These are phyloP conservation scores for Psilocybe azurescens DNA, from an alignment of 768 basidiomycete genomes.

Conservation along the genomic window DNA sequence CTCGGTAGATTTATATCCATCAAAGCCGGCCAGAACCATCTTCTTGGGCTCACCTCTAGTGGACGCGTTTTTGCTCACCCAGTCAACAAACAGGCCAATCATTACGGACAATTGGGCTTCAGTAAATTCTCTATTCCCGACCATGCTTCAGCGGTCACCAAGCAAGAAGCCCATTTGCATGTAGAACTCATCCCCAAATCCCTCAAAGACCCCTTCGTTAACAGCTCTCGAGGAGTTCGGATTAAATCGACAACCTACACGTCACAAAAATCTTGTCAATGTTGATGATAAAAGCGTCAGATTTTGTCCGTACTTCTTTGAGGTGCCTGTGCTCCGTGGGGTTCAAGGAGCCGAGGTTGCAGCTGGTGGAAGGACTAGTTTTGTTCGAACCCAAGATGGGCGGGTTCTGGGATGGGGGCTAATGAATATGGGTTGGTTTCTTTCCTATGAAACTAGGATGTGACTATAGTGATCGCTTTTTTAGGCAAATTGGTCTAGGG, in stretches of 20 bases:
- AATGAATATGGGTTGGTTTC: conserved; percentile 78
- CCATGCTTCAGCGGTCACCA: conserved; percentile 30
- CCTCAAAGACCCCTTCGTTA: conserved; percentile 53
- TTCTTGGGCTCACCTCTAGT: conserved; percentile 71
- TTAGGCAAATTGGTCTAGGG: conserved; percentile 84
- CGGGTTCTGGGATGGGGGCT: conserved; percentile 86
- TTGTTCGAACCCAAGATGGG: conserved; percentile 69
- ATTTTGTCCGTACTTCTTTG: conserved; percentile 74
- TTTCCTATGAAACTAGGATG: neutral
- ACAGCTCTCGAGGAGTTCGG: conserved; percentile 47
- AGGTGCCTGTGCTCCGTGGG: conserved; percentile 74
- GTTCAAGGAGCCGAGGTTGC: conserved; percentile 71
- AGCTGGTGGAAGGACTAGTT: conserved; percentile 75
- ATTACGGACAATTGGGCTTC: conserved; percentile 84
- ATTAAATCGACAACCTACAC: conserved; percentile 30
- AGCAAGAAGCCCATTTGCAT: conserved; percentile 38
- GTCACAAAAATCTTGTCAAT: conserved; percentile 35
- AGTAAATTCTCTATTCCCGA: conserved; percentile 61
- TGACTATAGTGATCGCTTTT: conserved; percentile 7
- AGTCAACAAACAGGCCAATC: conserved; percentile 74
- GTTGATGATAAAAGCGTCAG: conserved; percentile 51
- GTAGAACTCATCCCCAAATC: conserved; percentile 66
- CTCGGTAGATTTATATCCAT: conserved; percentile 69
- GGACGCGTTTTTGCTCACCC: conserved; percentile 86
- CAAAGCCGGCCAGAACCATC: conserved; percentile 72